These are phyloP conservation scores for Centaurea solstitialis DNA, from an alignment of 129 eudicot genomes.

Conservation along the genomic window DNA sequence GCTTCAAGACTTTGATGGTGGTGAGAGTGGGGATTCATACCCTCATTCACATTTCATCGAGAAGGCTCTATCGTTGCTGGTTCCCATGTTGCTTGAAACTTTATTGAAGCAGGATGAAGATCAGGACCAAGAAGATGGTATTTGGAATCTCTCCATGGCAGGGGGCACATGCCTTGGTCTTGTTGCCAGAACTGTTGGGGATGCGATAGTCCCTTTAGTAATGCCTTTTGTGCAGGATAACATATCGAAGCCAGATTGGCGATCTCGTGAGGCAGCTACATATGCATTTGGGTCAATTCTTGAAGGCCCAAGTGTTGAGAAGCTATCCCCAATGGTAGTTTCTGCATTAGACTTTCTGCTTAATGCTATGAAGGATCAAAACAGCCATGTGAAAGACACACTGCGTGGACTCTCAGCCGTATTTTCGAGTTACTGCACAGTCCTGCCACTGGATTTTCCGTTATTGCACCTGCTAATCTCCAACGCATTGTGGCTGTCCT, in stretches of 20 bases:
- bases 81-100: constrained; percentile 85
- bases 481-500: constrained; percentile 53
- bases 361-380: constrained; percentile 77
- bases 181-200: constrained; percentile 92
- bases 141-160: constrained; percentile 90
- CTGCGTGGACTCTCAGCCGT: constrained; percentile 93
- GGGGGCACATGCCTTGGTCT: constrained; percentile 94
- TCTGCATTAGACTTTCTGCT: constrained; percentile 75
- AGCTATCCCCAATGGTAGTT: constrained; percentile 71
- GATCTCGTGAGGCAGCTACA: constrained; percentile 87
- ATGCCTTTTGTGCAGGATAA: constrained; percentile 86
- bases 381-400: constrained; percentile 86
- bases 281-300: constrained; percentile 93
- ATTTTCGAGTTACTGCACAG: constrained; percentile 78
- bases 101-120: constrained; percentile 90
- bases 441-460: constrained; percentile 78
- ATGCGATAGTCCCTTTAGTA: constrained; percentile 71
- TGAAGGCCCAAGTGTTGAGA: constrained; percentile 82
- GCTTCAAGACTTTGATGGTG: constrained; percentile 62
- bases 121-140: constrained; percentile 83
- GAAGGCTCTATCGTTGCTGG: constrained; percentile 67
- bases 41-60: constrained; percentile 75
- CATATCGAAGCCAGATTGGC: constrained; percentile 73
- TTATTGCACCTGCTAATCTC: constrained; percentile 63
- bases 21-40: constrained; percentile 62